Evolutionary conservation across 2,329 filamentous ascomycete species (phyloP).

Genomic region (Ambrosiella xylebori): DNA sequence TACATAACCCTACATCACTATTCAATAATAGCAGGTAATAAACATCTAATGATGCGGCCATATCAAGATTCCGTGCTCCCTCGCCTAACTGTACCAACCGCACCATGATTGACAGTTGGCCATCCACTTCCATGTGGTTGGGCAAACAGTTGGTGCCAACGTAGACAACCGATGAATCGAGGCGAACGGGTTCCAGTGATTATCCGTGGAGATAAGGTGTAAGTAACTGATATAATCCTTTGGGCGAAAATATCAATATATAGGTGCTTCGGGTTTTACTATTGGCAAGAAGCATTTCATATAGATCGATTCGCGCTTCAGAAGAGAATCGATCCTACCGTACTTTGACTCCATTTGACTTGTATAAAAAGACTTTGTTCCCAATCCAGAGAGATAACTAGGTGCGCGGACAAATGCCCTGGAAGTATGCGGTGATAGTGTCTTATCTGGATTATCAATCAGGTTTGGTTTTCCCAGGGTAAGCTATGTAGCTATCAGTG

Average conservation of each 20-base stretch:
- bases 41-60: background rate
- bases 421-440: background rate
- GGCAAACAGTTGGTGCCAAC: background rate
- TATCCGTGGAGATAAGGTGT: too few species aligned
- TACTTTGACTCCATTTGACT: too few species aligned
- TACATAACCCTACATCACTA: background rate
- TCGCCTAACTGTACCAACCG: background rate
- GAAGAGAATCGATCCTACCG: too few species aligned
- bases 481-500: background rate
- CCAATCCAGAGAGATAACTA: background rate
- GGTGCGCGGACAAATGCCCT: background rate
- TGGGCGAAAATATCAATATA: too few species aligned
- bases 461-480: background rate
- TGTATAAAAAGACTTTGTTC: too few species aligned
- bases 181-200: background rate
- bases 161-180: background rate
- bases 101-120: background rate
- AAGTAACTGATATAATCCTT: background rate
- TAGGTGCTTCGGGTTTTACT: too few species aligned
- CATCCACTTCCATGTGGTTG: background rate
- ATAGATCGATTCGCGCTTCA: too few species aligned
- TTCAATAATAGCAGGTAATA: background rate
- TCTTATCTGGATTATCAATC: constrained; percentile 12
- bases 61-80: background rate
- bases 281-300: too few species aligned